These are phyloP conservation scores for Rosa rugosa DNA, from an alignment of 306 rosid species.

Conservation along the genomic window DNA sequence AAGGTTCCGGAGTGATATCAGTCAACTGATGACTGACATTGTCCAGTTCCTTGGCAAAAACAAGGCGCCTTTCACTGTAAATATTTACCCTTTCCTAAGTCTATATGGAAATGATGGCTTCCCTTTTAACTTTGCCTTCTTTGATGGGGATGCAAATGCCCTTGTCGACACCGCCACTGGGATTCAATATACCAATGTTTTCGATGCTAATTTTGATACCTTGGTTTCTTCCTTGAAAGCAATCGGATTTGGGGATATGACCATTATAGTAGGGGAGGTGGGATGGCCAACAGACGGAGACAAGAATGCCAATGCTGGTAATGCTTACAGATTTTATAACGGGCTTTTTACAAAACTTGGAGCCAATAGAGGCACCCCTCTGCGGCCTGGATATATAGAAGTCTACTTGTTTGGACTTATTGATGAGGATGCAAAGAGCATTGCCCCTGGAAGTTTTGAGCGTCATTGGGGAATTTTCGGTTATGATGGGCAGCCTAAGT, in stretches of 20 bases:
- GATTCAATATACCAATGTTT: constrained; percentile 71
- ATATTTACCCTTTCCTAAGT: constrained; percentile 95
- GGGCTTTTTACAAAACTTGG: constrained; percentile 81
- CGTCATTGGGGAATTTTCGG: constrained; percentile 93
- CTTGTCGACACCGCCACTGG: constrained; percentile 54
- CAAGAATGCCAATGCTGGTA: constrained; percentile 73
- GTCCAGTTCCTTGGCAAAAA: constrained; percentile 71
- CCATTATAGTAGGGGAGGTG: constrained; percentile 91
- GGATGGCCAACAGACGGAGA: constrained; percentile 99
- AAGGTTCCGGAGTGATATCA: constrained; percentile 69
- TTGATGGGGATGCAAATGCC: constrained; percentile 71
- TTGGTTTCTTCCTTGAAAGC: constrained; percentile 78
- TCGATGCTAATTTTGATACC: constrained; percentile 93
- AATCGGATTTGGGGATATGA: constrained; percentile 56
- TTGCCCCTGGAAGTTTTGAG: constrained; percentile 87
- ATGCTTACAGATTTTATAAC: constrained; percentile 78
- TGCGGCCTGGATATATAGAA: constrained; percentile 72
- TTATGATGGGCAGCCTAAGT: constrained; percentile 92
- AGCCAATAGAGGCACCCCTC: constrained; percentile 72
- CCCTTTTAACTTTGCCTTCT: constrained; percentile 91
- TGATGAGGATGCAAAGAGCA: constrained; percentile 86
- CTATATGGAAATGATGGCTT: constrained; percentile 79
- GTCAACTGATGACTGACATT: constrained; percentile 72
- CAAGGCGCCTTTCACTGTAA: constrained; percentile 81
- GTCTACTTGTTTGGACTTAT: constrained; percentile 83